Evolutionary conservation across 2,329 filamentous ascomycete genomes (phyloP), one percentile per base, ranked within the genome.

Genomic region (Colletotrichum horii): DNA sequence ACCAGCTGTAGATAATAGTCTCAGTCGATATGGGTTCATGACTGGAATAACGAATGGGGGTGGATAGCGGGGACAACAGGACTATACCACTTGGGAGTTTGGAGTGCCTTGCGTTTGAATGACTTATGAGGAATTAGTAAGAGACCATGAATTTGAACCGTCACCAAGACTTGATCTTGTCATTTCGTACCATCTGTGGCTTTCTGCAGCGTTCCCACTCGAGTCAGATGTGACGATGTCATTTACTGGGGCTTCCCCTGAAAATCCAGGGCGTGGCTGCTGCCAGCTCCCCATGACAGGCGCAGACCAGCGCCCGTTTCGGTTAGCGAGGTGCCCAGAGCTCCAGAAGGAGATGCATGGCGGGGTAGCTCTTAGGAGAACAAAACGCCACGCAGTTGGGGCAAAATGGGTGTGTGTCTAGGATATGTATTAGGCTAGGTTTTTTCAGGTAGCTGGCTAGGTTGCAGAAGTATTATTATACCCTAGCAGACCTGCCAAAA

Each of bases 311-410:
- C 58, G n/a, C 58, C 58, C 15, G 15, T 58, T 74, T 7, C 12
- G 34, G 71, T 60, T 70, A 58, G 71, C 12, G 66, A 34, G 66
- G 11, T 58, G 66, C 34, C 58, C 66, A 58, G 58, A 74, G 60
- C 66, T 74, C 71, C 66, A 70, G 60, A 48, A 26, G 61, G 48
- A 48, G 26, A 55, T 14, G 61, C 48, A 72, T 69, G 30, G 74
- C 70, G 74, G 73, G 74, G 74, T 76, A 76, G 74, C 70, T 74
- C 64, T 60, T n/a, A n/a, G n/a, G n/a, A 28, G 26, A 28, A 28
- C n/a, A 28, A 28, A 6, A 28, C 4, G 26, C 26, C 26, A 4
- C 6, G 6, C 6, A 28, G 26, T 28, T 28, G 6, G 26, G 26
- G 6, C 26, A 28, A 28, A 28, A 28, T 28, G 6, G 26, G 26